These are phyloP conservation scores for Rhododendron griersonianum DNA, from an alignment of 148 eudicot species.

Conservation along the genomic window DNA sequence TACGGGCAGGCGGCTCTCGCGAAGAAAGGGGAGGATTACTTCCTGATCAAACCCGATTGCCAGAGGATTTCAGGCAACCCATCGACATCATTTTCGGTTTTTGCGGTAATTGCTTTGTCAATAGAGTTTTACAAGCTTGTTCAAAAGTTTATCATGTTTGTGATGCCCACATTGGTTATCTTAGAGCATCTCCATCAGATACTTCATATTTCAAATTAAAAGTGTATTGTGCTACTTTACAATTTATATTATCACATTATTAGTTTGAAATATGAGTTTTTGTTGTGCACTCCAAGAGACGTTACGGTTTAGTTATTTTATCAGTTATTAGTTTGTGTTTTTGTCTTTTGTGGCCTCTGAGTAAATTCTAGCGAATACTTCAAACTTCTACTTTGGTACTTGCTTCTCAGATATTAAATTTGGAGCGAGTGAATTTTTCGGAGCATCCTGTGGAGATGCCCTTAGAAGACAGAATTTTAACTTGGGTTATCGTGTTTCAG, in stretches of 20 bases:
- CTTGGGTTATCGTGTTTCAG: conserved; percentile 28
- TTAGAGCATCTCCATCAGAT: neutral
- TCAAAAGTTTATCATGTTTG: conserved; percentile 7
- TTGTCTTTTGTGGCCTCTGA: neutral
- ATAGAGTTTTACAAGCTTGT: neutral
- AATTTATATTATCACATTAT: neutral
- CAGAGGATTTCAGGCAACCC: conserved; percentile 77
- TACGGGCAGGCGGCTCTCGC: conserved; percentile 96
- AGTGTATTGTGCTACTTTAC: neutral
- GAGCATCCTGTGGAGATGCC: neutral
- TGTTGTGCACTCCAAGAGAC: neutral
- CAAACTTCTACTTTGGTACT: neutral
- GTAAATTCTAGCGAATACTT: neutral
- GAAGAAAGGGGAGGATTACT: conserved; percentile 93
- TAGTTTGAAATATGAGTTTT: neutral
- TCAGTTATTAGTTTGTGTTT: neutral
- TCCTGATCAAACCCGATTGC: conserved; percentile 72
- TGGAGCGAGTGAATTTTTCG: neutral
- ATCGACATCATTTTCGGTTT: conserved; percentile 72
- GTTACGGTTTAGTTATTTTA: neutral
- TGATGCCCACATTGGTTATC: neutral
- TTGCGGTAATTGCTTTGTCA: conserved; percentile 51
- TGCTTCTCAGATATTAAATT: neutral
- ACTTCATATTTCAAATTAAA: neutral
- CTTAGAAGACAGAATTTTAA: conserved; percentile 10